These are phyloP conservation scores for Sesbania bispinosa DNA, from an alignment of 306 rosid genomes.

Conservation along the genomic window DNA sequence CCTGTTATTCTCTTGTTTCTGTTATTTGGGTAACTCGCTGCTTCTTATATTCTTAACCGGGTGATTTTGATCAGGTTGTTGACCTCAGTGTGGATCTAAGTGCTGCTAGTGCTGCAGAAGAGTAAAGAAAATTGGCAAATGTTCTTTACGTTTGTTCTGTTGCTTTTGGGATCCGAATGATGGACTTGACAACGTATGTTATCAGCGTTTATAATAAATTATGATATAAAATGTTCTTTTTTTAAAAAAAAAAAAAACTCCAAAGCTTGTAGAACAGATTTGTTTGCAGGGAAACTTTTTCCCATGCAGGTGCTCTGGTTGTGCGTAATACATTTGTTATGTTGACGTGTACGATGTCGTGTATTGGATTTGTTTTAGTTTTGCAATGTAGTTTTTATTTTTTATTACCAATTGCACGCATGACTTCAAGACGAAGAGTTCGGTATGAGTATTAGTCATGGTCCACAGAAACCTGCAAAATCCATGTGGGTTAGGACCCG, in stretches of 20 bases:
- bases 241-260: not conserved
- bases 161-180: slow-evolving; percentile 8
- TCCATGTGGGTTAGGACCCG: too few species aligned
- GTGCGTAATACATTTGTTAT: slow-evolving; percentile 18
- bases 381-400: not conserved
- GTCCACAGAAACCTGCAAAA: too few species aligned
- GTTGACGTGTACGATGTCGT: not conserved
- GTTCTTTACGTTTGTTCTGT: slow-evolving; percentile 16
- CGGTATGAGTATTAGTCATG: too few species aligned
- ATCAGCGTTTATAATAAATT: slow-evolving; percentile 32
- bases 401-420: not conserved
- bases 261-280: slow-evolving; percentile 9
- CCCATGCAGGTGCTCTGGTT: not conserved
- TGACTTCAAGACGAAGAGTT: too few species aligned
- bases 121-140: slow-evolving; percentile 36
- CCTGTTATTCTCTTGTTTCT: slow-evolving; percentile 14
- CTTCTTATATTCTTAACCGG: not conserved
- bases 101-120: slow-evolving; percentile 98
- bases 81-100: slow-evolving; percentile 95
- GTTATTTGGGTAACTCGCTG: not conserved
- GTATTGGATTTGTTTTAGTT: slow-evolving; percentile 1
- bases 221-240: slow-evolving; percentile 10
- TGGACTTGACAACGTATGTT: slow-evolving; percentile 19
- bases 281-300: slow-evolving; percentile 12
- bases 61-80: slow-evolving; percentile 52